Conservation (phyloP, 352 stramenopile genomes). For the Phytophthora sp. region DNA sequence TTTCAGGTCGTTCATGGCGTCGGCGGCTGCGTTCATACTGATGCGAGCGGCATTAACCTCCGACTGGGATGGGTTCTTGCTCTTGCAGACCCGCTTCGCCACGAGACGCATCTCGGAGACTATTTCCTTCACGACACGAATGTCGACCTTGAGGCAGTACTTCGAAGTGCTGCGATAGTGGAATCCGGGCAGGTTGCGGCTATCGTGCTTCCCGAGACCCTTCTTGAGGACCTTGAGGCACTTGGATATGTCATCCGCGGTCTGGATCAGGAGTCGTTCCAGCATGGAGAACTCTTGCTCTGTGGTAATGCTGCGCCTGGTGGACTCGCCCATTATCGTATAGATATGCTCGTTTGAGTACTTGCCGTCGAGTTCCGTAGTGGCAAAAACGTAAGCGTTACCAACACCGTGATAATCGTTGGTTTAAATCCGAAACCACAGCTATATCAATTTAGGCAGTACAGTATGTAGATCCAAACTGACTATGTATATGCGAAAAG, state of each 20-base stretch:
- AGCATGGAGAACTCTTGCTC: conserved; percentile 26
- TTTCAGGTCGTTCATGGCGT: conserved; percentile 30
- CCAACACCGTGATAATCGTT: no score
- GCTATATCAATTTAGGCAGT: background rate
- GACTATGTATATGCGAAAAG: no score
- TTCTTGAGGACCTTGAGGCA: conserved; percentile 26
- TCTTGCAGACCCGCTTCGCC: conserved; percentile 26
- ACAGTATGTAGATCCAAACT: no score
- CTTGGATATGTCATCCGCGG: conserved; percentile 12
- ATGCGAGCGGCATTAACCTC: conserved; percentile 25
- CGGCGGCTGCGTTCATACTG: conserved; percentile 21
- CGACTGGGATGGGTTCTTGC: conserved; percentile 19
- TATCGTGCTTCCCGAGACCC: conserved; percentile 26
- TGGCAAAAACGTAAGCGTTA: no score
- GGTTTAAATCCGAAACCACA: no score
- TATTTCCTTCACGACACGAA: conserved; percentile 24
- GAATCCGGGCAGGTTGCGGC: conserved; percentile 7
- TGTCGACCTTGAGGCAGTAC: conserved; percentile 27
- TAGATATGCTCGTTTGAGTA: no score
- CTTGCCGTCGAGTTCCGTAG: background rate
- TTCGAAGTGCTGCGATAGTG: conserved; percentile 26
- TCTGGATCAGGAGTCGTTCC: conserved; percentile 21
- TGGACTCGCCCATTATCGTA: conserved; percentile 12
- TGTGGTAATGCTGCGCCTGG: background rate
- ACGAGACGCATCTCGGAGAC: conserved; percentile 19